Base-by-base conservation (phyloP, 768 basidiomycete genomes). In the Paxillus rubicundulus region DNA sequence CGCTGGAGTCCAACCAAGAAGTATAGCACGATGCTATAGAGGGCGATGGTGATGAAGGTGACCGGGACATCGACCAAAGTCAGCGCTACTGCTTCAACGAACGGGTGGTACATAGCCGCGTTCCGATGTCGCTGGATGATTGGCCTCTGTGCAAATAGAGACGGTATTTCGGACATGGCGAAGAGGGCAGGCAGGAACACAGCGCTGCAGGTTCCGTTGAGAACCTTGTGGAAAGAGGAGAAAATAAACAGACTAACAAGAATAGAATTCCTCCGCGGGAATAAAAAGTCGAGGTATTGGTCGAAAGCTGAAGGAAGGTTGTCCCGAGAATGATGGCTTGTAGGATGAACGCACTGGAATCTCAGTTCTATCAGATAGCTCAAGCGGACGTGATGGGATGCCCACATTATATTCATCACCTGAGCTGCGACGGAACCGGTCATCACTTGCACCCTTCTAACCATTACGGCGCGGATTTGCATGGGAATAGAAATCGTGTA, bases 241-340 rank as follows among this genome's bases (percentile, higher is more conserved):
- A 3, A 0, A 36, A 0, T 17, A 34, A 5, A 36, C 1, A 4
- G n/a, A 74, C 80, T 30, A 58, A 86, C 80, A 92, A 89, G 79
- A 91, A 92, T 13, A 92, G 73, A 32, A 88, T 77, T 63, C 90
- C 90, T n/a, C 90, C 90, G 20, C 90, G 82, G 33, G 86, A 84
- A n/a, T 50, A 70, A 37, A 43, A 71, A 6, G 47, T 54, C 0
- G 58, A 52, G 5, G 80, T 79, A 28, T 61, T 68, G 16, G 70
- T 61, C 0, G 73, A 63, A 30, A 79, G 57, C n/a, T 71, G 61
- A 53, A 74, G 74, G 70, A 80, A 82, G 34, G 78, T 71, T n/a
- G 73, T 75, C 42, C 65, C 68, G n/a, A 68, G 34, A 24, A 67
- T 65, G 45, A 70, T 56, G n/a, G 67, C 64, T 55, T 68, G 65